Evolutionary conservation across 495 filamentous ascomycete genomes (phyloP).

Genomic region (Neurospora sp.): DNA sequence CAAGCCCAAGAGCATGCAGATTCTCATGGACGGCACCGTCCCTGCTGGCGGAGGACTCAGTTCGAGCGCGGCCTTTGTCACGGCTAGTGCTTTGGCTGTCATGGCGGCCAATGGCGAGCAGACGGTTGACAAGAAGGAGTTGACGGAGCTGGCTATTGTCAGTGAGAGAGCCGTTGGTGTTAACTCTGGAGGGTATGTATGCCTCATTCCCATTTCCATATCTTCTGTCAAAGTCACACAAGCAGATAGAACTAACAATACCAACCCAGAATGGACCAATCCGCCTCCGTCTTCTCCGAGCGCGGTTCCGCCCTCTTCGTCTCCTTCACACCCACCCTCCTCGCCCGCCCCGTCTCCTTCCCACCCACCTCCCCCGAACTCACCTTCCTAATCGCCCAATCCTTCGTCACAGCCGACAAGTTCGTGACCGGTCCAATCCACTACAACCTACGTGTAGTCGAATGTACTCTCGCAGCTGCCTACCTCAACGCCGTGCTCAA

Average conservation of each 20-base stretch:
- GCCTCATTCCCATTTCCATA: too few species aligned
- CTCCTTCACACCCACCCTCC: constrained; percentile 74
- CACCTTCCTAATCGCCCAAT: constrained; percentile 88
- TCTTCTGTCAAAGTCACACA: too few species aligned
- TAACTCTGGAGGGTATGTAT: constrained; percentile 87
- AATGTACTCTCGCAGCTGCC: constrained; percentile 82
- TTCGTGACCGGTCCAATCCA: constrained; percentile 83
- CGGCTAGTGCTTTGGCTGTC: constrained; percentile 78
- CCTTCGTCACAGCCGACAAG: constrained; percentile 88
- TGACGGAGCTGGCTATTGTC: constrained; percentile 85
- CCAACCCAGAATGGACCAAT: constrained; percentile 77
- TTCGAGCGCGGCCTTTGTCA: constrained; percentile 90
- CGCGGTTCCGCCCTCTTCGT: constrained; percentile 82
- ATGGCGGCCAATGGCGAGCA: constrained; percentile 76
- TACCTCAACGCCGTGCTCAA: constrained; percentile 42
- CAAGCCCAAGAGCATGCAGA: constrained; percentile 68
- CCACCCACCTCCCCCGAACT: constrained; percentile 74
- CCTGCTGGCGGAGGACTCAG: constrained; percentile 86
- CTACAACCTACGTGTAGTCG: constrained; percentile 95
- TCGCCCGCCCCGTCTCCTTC: constrained; percentile 69
- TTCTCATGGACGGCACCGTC: constrained; percentile 85
- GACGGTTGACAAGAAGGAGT: constrained; percentile 73
- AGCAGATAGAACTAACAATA: too few species aligned
- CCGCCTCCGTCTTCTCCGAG: constrained; percentile 88
- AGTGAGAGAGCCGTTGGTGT: constrained; percentile 92